A percentile compares a stretch with the other conserved stretches of the same genome.
Conservation (phyloP, 768 basidiomycete species). For the Grammothele lineata region DNA sequence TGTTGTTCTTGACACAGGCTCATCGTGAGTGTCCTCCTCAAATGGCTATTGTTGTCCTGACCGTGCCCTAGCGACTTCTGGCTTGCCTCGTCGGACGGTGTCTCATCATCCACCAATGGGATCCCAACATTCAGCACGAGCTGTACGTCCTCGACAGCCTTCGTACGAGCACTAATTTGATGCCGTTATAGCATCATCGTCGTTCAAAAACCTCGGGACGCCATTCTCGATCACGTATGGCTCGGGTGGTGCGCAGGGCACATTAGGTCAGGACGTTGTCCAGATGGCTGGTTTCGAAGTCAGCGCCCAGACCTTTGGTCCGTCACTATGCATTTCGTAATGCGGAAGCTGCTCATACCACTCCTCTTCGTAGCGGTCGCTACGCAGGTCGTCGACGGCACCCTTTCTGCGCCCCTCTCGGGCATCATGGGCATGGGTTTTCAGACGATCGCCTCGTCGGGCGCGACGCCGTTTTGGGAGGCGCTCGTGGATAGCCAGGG, state of each 20-base stretch:
- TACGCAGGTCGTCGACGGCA: slow-evolving; percentile 46
- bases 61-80: slow-evolving; percentile 82
- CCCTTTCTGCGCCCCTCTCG: slow-evolving; percentile 70
- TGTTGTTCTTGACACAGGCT: slow-evolving; percentile 90
- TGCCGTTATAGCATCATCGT: slow-evolving; percentile 51
- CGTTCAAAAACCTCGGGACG: slow-evolving; percentile 50
- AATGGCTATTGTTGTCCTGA: neutral
- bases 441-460: slow-evolving; percentile 65
- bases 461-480: slow-evolving; percentile 81
- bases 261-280: slow-evolving; percentile 68
- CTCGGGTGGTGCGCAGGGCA: slow-evolving; percentile 70
- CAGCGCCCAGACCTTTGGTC: slow-evolving; percentile 69
- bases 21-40: slow-evolving; percentile 45
- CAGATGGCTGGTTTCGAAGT: slow-evolving; percentile 90
- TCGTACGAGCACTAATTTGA: no score
- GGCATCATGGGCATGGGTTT: slow-evolving; percentile 89
- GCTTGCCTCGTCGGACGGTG: slow-evolving; percentile 45
- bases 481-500: slow-evolving; percentile 53
- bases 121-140: slow-evolving; percentile 4
- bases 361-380: slow-evolving; percentile 38
- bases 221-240: slow-evolving; percentile 77
- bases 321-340: slow-evolving; percentile 4
- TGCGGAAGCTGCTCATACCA: neutral
- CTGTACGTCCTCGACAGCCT: neutral
- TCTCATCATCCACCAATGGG: neutral